Base-by-base conservation (phyloP, 331 rosid genomes). In the Telfairia occidentalis region DNA sequence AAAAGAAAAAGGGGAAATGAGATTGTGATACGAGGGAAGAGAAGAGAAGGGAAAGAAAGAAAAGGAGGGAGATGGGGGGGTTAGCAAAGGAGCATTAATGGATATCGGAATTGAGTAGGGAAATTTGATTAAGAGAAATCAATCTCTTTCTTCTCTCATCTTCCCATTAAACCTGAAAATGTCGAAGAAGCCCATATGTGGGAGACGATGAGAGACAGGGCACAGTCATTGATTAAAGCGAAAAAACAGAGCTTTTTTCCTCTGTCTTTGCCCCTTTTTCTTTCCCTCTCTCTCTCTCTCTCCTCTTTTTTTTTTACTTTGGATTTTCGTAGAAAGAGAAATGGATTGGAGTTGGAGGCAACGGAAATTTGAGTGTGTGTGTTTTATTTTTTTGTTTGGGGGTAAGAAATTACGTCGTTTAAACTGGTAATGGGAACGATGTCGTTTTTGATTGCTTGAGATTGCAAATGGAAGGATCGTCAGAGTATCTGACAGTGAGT, bases 201-300 rank as follows among this genome's bases (percentile, higher is more conserved):
- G 18, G 71, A 64, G 71, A 34, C 70, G 74, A 46, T 15, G 76
- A 71, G 71, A 76, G 78, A 76, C 71, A 76, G 78, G 52, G 52
- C 71, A 61, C 54, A 75, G 72, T 76, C 72, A 60, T 76, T 37
- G 78, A 75, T 75, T 38, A 32, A 76, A 76, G 71, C 59, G 71
- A 75, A 60, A 76, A 61, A 45, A 59, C 67, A 58, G 69, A 74
- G 78, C 78, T 26, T 74, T 53, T 74, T 55, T 52, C 38, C 38
- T 34, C 78, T 21, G 67, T 7, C 38, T 37, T 45, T 45, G 70
- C 49, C 26, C 42, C 49, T 50, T 30, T 55, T 40, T 71, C 21
- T 26, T 43, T 18, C 28, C 30, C 40, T 58, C 16, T 29, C 26
- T 26, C 45, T 42, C 38, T 50, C 38, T 72, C 55, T 72, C 21